Evolutionary conservation across 495 filamentous ascomycete species (phyloP).

Genomic region (Penicillium soppii): DNA sequence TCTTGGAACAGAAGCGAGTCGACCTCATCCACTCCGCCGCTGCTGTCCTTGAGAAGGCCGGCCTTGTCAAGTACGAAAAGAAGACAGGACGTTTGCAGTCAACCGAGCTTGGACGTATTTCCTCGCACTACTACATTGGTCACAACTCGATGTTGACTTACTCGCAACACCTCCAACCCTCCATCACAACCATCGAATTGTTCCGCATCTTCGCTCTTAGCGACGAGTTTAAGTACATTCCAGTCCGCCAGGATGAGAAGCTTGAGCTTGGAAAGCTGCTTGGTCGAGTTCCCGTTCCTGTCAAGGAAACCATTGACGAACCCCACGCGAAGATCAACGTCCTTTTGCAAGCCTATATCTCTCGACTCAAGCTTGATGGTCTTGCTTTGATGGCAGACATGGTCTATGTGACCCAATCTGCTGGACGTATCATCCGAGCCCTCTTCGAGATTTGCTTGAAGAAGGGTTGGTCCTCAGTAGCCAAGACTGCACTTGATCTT

Average conservation of each 20-base stretch:
- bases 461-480: conserved; percentile 93
- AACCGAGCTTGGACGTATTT: conserved; percentile 91
- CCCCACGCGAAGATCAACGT: conserved; percentile 99
- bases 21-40: conserved; percentile 96
- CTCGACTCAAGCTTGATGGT: conserved; percentile 88
- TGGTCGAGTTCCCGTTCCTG: conserved; percentile 85
- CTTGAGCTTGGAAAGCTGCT: conserved; percentile 91
- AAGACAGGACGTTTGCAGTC: conserved; percentile 84
- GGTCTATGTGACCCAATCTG: conserved; percentile 98
- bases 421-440: conserved; percentile 90
- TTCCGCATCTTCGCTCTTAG: conserved; percentile 98
- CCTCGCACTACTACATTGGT: conserved; percentile 98
- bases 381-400: conserved; percentile 96
- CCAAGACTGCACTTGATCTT: conserved; percentile 87
- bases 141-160: conserved; percentile 96
- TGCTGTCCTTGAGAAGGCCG: conserved; percentile 79
- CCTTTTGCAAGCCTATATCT: conserved; percentile 96
- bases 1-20: conserved; percentile 92
- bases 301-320: conserved; percentile 97
- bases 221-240: conserved; percentile 99
- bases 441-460: conserved; percentile 96
- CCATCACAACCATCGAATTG: conserved; percentile 85
- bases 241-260: conserved; percentile 96
- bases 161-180: conserved; percentile 91
- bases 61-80: conserved; percentile 92